Evolutionary conservation across 140 eudicot genomes (phyloP), one percentile per base, ranked within the genome.

Genomic region (Stevia rebaudiana): DNA sequence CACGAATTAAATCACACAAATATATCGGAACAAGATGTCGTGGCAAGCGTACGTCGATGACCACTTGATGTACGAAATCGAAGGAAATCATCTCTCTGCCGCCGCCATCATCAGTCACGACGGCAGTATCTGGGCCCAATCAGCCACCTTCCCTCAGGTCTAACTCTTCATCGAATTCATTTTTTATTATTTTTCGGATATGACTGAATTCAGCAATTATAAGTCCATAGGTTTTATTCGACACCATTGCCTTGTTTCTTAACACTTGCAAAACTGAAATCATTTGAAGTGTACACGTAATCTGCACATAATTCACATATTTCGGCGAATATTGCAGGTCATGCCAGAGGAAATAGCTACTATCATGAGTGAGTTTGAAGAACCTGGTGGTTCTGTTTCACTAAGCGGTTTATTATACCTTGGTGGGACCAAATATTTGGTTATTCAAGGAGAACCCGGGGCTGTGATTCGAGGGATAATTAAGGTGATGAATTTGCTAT

Each of bases 41-140:
- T 85, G 94, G 97, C 95, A 86, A 83, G 50, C 91, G 0, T 86
- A 89, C 70, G 90, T 89, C 1, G 97, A 86, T 53, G 97, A 86
- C 35, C 33, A 28, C 33, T 28, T 89, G 74, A 70, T 89, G 95
- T 28, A 88, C 69, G 97, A 89, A 24, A 69, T 85, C 72, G 97
- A 85, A 22, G 90, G 88, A 61, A 68, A 74, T 55, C 88, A 78
- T 58, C 97, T 89, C 81, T 28, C 88, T 61, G 51, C 97, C 78
- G 86, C 97, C 72, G 95, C 97, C 17, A 89, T 89, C 72, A 36
- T 83, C 79, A 95, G 91, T 23, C 91, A 78, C 12, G 97, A 83
- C 77, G 96, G 95, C 70, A 76, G 81, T 77, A 74, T 83, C 46
- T 89, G 97, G 97, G 95, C 97, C 21, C 91, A 85, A 63, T 85